These are phyloP conservation scores for Colletotrichum echinochloae DNA, from an alignment of 2,329 filamentous ascomycete species.

Conservation along the genomic window DNA sequence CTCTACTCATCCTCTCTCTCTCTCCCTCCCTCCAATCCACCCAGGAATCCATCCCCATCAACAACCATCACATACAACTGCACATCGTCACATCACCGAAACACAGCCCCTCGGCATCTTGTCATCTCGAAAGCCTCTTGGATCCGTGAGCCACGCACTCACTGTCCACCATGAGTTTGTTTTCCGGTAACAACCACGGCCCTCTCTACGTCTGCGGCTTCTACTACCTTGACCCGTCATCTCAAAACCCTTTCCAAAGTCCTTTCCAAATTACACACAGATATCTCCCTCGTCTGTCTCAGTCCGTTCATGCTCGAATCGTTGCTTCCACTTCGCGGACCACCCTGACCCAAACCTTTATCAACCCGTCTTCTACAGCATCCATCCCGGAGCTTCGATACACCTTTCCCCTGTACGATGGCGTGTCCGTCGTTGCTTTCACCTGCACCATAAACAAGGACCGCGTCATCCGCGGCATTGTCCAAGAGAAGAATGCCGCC, in stretches of 20 bases:
- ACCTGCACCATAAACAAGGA: slow-evolving; percentile 69
- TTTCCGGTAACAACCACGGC: too few species aligned
- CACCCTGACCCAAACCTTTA: slow-evolving; percentile 67
- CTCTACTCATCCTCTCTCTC: background rate
- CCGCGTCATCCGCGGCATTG: slow-evolving; percentile 71
- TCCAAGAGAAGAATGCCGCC: slow-evolving; percentile 75
- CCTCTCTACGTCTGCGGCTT: slow-evolving; percentile 49
- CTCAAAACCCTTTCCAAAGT: background rate
- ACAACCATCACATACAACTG: background rate
- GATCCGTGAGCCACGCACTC: background rate
- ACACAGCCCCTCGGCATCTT: background rate
- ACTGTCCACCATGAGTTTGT: background rate
- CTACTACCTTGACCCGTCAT: slow-evolving; percentile 45
- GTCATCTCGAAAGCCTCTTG: background rate
- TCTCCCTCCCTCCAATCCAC: too few species aligned
- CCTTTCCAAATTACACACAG: too few species aligned
- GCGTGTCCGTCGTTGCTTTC: slow-evolving; percentile 77
- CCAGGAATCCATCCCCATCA: background rate
- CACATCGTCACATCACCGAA: background rate
- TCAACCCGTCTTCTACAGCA: slow-evolving; percentile 61
- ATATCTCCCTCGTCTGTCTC: slow-evolving; percentile 70
- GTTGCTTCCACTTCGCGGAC: slow-evolving; percentile 64
- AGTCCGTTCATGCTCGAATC: slow-evolving; percentile 71
- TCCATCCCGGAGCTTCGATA: slow-evolving; percentile 66
- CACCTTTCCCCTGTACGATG: slow-evolving; percentile 78